Base-by-base conservation (phyloP, 2,329 filamentous ascomycete species). In the Fusarium concolor region DNA sequence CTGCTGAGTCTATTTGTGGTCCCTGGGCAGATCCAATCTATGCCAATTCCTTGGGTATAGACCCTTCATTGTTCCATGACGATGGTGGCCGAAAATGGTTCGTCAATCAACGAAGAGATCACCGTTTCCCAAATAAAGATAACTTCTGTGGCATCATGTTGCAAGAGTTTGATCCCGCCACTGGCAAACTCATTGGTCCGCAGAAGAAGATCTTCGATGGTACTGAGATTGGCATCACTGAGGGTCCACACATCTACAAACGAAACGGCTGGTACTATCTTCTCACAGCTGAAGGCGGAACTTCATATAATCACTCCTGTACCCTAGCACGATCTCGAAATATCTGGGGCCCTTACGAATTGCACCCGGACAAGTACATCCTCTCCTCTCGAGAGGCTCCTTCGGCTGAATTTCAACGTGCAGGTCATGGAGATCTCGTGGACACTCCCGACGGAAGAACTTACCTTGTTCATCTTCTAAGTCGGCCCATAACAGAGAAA, bases 11-110 rank as follows among this genome's bases (percentile, higher is more conserved):
- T 4, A 85, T 89, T 63, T 80, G 84, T 37, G 87, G 87, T 0
- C 86, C 86, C 0, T 89, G 87, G 87, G 85, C 85, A 0, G 87
- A 89, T 46, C 86, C 87, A 0, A 74, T 86, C 9, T 86, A 86
- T 69, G 79, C 82, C 71, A 89, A 89, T 71, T 86, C 84, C 1
- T 88, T 85, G 0, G 87, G 87, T 1, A 89, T 90, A 65, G 87
- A 90, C 71, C 87, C 87, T 0, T 85, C 83, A 3, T 76, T 88
- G 8, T 88, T 87, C 74, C 85, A 87, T 69, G 85, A 87, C 59
- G 82, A 84, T 39, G 81, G 85, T 56, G 85, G 85, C n/a, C 78
- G 75, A 43, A 86, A 86, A 70, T 87, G 83, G 81, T 84, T 86
- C 62, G 79, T 83, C 67, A 87, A 86, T 69, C 86, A 86, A 85